Evolutionary conservation across 139 green algal species (phyloP).

Genomic region (Ettlia oleoabundans): DNA sequence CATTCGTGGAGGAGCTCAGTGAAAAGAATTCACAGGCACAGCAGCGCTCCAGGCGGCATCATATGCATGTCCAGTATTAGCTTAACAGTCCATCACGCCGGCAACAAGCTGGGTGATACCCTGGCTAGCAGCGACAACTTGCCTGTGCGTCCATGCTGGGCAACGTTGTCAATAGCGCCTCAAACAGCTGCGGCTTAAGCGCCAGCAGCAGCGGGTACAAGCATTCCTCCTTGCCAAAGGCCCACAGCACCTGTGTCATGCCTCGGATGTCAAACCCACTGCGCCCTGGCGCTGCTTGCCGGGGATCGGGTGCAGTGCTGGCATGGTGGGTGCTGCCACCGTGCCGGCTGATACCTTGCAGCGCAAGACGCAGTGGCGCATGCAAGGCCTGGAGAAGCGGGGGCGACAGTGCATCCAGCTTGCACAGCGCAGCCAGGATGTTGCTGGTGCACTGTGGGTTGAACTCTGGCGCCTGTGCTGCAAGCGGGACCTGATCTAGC

Average conservation of each 20-base stretch:
- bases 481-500: neutral
- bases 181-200: neutral
- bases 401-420: slow-evolving; percentile 1
- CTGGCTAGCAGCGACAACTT: neutral
- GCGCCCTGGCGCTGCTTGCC: too few relatives aligned
- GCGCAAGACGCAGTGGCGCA: neutral
- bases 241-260: neutral
- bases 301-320: too few relatives aligned
- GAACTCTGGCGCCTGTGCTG: neutral
- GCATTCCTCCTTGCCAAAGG: neutral
- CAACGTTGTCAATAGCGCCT: slow-evolving; percentile 1
- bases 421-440: slow-evolving; percentile 6
- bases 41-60: too few relatives aligned
- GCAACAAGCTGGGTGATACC: too few relatives aligned
- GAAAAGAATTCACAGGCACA: too few relatives aligned
- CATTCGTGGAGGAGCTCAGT: neutral
- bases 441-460: neutral
- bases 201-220: neutral
- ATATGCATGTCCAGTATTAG: neutral
- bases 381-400: neutral
- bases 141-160: neutral
- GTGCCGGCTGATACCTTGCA: too few relatives aligned
- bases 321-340: neutral
- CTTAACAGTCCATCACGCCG: too few relatives aligned
- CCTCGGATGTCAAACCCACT: too few relatives aligned